Conservation (phyloP, 2,329 filamentous ascomycete genomes). For the Ilyonectria mors-panacis region DNA sequence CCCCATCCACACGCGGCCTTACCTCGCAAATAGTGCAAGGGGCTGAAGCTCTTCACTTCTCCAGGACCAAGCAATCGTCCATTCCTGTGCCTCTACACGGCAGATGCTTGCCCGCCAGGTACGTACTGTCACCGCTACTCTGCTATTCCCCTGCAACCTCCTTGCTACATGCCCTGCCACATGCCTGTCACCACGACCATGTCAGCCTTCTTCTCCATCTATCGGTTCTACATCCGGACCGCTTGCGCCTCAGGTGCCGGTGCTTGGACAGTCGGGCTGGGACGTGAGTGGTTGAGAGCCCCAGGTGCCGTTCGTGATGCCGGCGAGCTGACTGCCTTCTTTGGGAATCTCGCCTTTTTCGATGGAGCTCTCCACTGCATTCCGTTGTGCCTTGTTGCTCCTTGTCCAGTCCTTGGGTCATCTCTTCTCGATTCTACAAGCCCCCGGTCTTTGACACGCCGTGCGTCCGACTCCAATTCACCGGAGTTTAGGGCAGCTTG, state of each 20-base stretch:
- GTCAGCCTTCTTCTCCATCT: conserved; percentile 23
- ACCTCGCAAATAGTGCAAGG: conserved; percentile 24
- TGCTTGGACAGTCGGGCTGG: conserved; percentile 10
- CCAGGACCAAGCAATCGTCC: conserved; percentile 16
- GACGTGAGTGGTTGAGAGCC: conserved; percentile 21
- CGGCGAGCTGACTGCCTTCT: conserved; percentile 28
- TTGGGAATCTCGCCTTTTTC: conserved; percentile 29
- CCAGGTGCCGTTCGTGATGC: conserved; percentile 22
- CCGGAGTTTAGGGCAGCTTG: background rate
- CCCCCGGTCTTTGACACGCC: background rate
- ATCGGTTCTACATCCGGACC: conserved; percentile 21
- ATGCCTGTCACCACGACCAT: conserved; percentile 5
- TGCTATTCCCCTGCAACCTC: conserved; percentile 27
- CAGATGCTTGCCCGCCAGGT: conserved; percentile 17
- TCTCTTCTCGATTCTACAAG: background rate
- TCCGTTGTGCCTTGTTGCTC: background rate
- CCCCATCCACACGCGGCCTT: conserved; percentile 29
- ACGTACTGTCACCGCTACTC: conserved; percentile 44
- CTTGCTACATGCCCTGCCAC: background rate
- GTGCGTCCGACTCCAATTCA: background rate
- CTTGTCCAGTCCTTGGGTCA: conserved; percentile 13
- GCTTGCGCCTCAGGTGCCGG: conserved; percentile 26
- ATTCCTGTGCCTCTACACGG: conserved; percentile 7
- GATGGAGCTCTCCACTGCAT: conserved; percentile 11
- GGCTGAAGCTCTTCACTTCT: conserved; percentile 25